A percentile compares a stretch with the other conserved stretches of the same genome.
Evolutionary conservation across 2,329 filamentous ascomycete species (phyloP).

Genomic region (Celoporthe dispersa): DNA sequence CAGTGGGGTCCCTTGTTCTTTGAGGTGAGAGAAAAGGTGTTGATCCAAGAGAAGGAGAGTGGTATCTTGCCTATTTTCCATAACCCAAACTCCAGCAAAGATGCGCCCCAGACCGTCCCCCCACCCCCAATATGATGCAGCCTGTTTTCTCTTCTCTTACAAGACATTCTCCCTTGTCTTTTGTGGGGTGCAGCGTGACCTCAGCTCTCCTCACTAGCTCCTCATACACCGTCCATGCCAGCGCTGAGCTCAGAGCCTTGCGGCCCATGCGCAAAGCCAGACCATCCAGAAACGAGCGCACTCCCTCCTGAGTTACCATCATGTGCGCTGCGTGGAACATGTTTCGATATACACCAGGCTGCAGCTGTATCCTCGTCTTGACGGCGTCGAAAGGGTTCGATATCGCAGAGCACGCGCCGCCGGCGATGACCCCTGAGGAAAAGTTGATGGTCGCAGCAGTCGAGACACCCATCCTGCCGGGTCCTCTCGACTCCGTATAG

Average conservation of each 20-base stretch:
- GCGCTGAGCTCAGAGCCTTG: slow-evolving; percentile 90
- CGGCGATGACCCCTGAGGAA: slow-evolving; percentile 77
- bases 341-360: slow-evolving; percentile 81
- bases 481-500: slow-evolving; percentile 15
- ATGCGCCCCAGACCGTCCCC: slow-evolving; percentile 3
- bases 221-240: slow-evolving; percentile 97
- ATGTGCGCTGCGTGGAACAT: slow-evolving; percentile 75
- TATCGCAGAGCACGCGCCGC: slow-evolving; percentile 79
- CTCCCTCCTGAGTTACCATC: slow-evolving; percentile 83
- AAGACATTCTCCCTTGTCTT: slow-evolving; percentile 32
- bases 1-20: background rate
- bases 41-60: slow-evolving; percentile 15
- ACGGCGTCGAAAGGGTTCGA: slow-evolving; percentile 97
- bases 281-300: slow-evolving; percentile 82
- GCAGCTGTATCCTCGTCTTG: slow-evolving; percentile 92
- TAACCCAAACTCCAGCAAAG: slow-evolving; percentile 7
- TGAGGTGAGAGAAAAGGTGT: background rate
- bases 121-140: background rate
- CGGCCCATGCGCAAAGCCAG: slow-evolving; percentile 84
- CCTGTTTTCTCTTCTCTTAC: slow-evolving; percentile 9
- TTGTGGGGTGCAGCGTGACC: slow-evolving; percentile 37
- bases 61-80: slow-evolving; percentile 25
- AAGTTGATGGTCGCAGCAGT: slow-evolving; percentile 79
- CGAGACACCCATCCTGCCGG: slow-evolving; percentile 40
- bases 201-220: slow-evolving; percentile 79